phyloP scores from a whole-genome alignment of 1,284 basidiomycete species.

The Trichosporon sp. region DNA sequence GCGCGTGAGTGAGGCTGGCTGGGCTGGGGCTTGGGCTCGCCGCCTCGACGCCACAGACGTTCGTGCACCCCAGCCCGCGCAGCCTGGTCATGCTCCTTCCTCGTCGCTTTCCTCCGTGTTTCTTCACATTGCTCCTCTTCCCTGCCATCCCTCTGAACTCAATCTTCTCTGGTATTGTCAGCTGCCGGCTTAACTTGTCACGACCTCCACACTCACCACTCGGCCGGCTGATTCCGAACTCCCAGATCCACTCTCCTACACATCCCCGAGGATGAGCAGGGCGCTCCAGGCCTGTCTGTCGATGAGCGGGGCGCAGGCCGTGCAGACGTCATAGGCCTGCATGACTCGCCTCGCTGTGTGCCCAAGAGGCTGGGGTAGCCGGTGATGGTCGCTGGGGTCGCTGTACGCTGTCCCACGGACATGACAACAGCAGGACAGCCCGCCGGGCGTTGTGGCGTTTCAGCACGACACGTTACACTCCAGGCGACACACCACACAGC shows the following conservation, averaged over 20 bases:
- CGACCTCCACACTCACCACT: neutral
- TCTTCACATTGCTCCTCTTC: neutral
- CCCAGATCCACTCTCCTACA: neutral
- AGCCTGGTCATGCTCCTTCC: neutral
- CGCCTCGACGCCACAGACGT: slow-evolving; percentile 6
- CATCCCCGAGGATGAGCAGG: neutral
- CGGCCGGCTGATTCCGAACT: neutral
- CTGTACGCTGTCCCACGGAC: neutral
- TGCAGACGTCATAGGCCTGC: neutral
- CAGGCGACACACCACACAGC: neutral
- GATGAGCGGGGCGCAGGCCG: neutral
- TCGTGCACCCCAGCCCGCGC: slow-evolving; percentile 2
- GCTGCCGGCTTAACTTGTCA: neutral
- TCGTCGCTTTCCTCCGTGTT: neutral
- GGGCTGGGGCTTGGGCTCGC: neutral
- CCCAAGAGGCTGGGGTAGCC: too few species aligned
- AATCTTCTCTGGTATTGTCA: neutral
- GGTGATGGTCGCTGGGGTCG: neutral
- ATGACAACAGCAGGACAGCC: neutral
- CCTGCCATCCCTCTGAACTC: neutral
- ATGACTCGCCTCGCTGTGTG: neutral
- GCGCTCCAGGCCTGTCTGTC: neutral
- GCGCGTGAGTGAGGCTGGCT: neutral
- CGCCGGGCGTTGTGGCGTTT: neutral
- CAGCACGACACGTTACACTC: slow-evolving; percentile 3